phyloP scores from a whole-genome alignment of 257 asterid genomes.

The Solanum corneliomulleri region DNA sequence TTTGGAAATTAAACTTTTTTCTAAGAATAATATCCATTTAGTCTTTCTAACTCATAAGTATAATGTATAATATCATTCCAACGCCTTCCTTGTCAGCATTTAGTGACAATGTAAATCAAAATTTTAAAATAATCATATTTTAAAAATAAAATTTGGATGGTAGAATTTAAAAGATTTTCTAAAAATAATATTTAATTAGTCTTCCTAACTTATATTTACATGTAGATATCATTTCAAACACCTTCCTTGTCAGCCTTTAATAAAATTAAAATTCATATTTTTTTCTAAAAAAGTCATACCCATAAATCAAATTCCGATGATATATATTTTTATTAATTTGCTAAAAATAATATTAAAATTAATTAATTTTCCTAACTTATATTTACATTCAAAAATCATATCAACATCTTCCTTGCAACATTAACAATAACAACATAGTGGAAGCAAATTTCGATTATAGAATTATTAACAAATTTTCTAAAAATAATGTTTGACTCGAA shows the following conservation, averaged over 20 bases:
- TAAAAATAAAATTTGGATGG: not conserved
- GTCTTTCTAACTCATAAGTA: not conserved
- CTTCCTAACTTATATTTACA: not conserved
- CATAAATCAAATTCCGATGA: not conserved
- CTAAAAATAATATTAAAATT: not conserved
- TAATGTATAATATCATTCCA: not conserved
- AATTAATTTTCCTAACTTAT: not conserved
- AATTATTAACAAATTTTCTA: not conserved
- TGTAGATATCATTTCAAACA: not conserved
- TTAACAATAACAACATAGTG: too few species aligned
- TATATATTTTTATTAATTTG: not conserved
- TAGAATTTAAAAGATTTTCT: not conserved
- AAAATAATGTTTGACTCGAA: not conserved
- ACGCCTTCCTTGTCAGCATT: not conserved
- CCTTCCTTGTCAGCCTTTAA: not conserved
- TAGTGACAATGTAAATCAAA: not conserved
- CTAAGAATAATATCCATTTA: too few species aligned
- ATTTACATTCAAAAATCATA: not conserved
- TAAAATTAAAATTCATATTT: not conserved
- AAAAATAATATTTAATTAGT: not conserved
- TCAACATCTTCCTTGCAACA: not conserved
- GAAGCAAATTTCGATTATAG: not conserved
- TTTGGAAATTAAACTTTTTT: not conserved
- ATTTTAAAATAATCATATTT: not conserved
- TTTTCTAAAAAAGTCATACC: not conserved